Conservation (phyloP, 1,284 basidiomycete genomes). For the Ceratobasidium sp. region DNA sequence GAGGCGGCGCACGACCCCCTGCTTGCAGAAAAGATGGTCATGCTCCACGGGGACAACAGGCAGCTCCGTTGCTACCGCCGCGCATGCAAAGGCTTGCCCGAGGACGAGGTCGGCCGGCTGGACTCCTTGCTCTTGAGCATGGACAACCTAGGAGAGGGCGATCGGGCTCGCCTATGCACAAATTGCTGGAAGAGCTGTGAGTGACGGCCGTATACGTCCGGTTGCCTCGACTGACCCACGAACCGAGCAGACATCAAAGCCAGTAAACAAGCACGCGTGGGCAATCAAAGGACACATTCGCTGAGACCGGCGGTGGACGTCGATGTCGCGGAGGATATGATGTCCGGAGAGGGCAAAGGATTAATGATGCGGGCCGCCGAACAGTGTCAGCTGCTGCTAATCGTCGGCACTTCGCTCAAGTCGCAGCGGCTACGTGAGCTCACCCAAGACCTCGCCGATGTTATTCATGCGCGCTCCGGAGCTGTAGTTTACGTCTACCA, state of each 20-base stretch:
- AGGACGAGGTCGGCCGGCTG: background rate
- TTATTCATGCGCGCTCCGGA: no score
- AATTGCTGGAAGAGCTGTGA: no score
- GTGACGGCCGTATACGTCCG: no score
- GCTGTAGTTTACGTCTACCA: no score
- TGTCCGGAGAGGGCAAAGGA: background rate
- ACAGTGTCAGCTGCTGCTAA: constrained; percentile 11
- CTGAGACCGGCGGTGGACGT: constrained; percentile 19
- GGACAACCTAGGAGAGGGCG: no score
- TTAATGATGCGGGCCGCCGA: background rate
- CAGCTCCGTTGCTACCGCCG: background rate
- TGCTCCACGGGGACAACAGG: constrained; percentile 28
- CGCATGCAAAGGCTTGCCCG: background rate
- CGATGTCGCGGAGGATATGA: background rate
- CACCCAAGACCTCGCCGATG: no score
- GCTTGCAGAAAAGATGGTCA: background rate
- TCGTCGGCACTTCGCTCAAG: background rate
- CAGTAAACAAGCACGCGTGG: no score
- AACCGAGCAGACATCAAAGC: no score
- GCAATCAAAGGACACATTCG: background rate
- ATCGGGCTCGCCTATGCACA: no score
- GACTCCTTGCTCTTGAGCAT: no score
- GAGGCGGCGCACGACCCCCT: background rate
- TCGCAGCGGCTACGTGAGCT: no score
- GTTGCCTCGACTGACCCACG: no score